Evolutionary conservation across 2,329 filamentous ascomycete genomes (phyloP), one percentile per base, ranked within the genome.

Genomic region (Tolypocladium sp.): DNA sequence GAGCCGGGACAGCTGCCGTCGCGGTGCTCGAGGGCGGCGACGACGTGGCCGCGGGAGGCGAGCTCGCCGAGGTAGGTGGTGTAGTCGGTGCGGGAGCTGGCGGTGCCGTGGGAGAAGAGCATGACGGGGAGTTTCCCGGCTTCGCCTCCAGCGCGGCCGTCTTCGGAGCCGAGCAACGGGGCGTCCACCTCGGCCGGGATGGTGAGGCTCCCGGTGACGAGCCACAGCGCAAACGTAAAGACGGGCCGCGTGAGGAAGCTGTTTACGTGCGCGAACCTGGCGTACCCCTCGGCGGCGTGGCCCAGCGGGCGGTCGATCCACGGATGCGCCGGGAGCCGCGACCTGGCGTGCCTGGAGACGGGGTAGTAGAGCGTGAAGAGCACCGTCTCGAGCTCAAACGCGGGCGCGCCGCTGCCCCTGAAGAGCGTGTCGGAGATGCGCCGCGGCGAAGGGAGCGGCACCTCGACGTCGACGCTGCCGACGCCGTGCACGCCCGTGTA

Each of bases 61-160:
- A 82, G 70, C 59, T 80, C 77, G 59, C 78, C 77, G 20, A 79
- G 71, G 63, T 77, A 82, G 66, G 80, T 72, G 0, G 79, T 80
- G 67, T 82, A 82, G 65, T 81, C 79, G 1, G 77, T 80, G 27
- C 79, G 69, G 0, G 76, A 78, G 49, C 75, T 77, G 30, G 77
- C 79, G 67, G 78, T 78, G 51, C 80, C 80, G 62, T 82, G 80
- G 6, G 79, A 81, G 64, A 82, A 81, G 63, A 82, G 68, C 60
- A 82, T 68, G 61, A 82, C 70, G 10, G 79, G 78, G 35, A 77
- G 72, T 56, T 68, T 65, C 1, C 66, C 59, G 17, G 30, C 10
- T n/a, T n/a, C n/a, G n/a, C n/a, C n/a, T n/a, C n/a, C n/a, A n/a
- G n/a, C n/a, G n/a, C n/a, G n/a, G 13, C 7, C 63, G 6, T 63